Base-by-base conservation (phyloP, 169 alveolate species). In the Ichthyophthirius multifiliis region DNA sequence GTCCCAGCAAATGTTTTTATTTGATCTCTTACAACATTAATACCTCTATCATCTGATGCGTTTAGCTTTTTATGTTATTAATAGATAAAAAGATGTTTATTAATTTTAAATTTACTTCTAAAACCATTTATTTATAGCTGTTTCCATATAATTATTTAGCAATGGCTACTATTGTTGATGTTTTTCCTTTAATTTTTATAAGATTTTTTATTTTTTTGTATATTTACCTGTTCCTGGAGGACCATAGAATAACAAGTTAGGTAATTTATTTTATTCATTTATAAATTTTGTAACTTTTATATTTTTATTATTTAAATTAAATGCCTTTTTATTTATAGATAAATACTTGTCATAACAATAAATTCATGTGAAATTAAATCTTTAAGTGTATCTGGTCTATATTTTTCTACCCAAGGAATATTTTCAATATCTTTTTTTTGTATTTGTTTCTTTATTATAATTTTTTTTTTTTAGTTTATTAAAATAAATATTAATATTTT, bases 41-140 rank as follows among this genome's bases (percentile, higher is more conserved):
- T 98, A 31, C 99, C 99, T 85, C 99, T 94, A 74, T 98, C 99
- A 86, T 98, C 99, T 39, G 99, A 97, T 20, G 99, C 99, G 84
- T 98, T 98, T 75, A 98, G 94, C 92, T 97, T 1, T 77, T 48
- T 41, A 62, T 32, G 18, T 30, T 0, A 16, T 9, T 7, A 73
- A 39, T 15, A 63, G n/a, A 27, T 31, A 23, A 43, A 20, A 35
- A 27, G 3, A 0, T 10, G 16, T 1, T 47, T 3, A 31, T n/a
- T 43, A 23, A 16, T 39, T 37, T 0, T 27, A 31, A 41, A 18
- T 2, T 4, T 41, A 65, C 82, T 83, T 84, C 87, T 35, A 93
- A 84, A 15, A 91, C 94, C 94, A 92, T 92, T 43, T 88, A 75
- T 18, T 85, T 75, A 74, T 83, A 89, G 44, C 84, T 81, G 23